Evolutionary conservation across 2,329 filamentous ascomycete species (phyloP).

Genomic region (Colletotrichum truncatum): DNA sequence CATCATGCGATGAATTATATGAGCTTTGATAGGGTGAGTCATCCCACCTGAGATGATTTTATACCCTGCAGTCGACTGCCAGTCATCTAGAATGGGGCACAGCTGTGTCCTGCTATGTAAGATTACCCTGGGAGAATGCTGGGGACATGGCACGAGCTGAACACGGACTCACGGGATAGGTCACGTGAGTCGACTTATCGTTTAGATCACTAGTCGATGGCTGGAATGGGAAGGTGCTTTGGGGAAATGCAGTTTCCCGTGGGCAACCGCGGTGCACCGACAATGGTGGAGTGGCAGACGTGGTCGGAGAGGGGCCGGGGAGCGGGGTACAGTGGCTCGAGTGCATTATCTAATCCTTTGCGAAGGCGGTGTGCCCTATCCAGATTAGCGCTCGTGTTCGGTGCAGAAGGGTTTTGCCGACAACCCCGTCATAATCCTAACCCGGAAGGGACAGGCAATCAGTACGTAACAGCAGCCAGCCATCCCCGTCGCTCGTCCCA

Average conservation of each 20-base stretch:
- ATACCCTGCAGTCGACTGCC: not conserved
- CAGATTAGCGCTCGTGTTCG: not conserved
- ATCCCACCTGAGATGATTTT: not conserved
- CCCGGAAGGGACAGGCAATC: slow-evolving; percentile 2
- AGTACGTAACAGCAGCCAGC: slow-evolving; percentile 19
- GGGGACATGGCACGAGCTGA: not conserved
- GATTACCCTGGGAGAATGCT: no score
- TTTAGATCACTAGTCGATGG: no score
- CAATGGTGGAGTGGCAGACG: not conserved
- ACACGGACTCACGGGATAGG: not conserved
- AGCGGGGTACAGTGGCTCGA: slow-evolving; percentile 2
- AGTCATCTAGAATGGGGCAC: no score
- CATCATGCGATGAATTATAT: not conserved
- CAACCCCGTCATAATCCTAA: not conserved
- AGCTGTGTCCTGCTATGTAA: no score
- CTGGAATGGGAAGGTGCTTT: no score
- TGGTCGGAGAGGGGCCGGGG: not conserved
- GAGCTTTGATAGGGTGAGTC: not conserved
- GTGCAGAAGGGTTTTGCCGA: slow-evolving; percentile 24
- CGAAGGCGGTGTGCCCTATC: slow-evolving; percentile 10
- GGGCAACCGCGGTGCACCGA: not conserved
- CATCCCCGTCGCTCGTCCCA: not conserved
- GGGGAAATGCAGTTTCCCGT: no score
- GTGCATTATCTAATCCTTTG: not conserved
- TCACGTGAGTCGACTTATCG: no score